Conservation (phyloP, 805 yeast species). For the Tetrapisispora pingtungensis region DNA sequence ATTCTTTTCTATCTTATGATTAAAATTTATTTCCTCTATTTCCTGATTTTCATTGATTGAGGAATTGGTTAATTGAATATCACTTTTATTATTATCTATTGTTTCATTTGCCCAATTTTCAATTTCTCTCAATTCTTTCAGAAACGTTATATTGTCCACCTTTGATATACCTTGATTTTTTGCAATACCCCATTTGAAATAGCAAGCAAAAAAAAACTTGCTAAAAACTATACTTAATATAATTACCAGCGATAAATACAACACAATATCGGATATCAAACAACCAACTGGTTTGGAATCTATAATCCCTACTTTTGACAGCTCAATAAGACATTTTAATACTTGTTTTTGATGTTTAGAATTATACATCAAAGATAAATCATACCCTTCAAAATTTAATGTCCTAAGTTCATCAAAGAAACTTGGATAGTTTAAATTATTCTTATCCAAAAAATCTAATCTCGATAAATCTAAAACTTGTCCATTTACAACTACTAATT, state of each 20-base stretch:
- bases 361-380: constrained; percentile 61
- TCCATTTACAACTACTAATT: constrained; percentile 81
- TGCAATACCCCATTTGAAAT: constrained; percentile 77
- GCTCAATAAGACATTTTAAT: constrained; percentile 77
- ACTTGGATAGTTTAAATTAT: constrained; percentile 62
- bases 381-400: constrained; percentile 57
- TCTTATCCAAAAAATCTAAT: constrained; percentile 60
- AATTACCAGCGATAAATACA: constrained; percentile 70
- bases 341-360: constrained; percentile 53
- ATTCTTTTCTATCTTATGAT: background rate
- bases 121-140: constrained; percentile 51
- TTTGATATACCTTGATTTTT: constrained; percentile 70
- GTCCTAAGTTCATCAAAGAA: constrained; percentile 52
- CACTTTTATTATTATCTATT: background rate
- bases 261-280: constrained; percentile 76
- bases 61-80: constrained; percentile 24
- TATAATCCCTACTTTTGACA: constrained; percentile 76
- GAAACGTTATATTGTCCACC: constrained; percentile 49
- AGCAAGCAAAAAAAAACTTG: constrained; percentile 78
- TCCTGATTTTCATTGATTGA: background rate
- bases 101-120: constrained; percentile 74
- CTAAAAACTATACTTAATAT: constrained; percentile 68
- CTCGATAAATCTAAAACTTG: constrained; percentile 73
- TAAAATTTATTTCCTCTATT: background rate
- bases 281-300: constrained; percentile 91